Percentiles rank a stretch among this genome's conserved stretches.
Evolutionary conservation across 1,284 basidiomycete species (phyloP).

Genomic region (Takashimella tepidaria): DNA sequence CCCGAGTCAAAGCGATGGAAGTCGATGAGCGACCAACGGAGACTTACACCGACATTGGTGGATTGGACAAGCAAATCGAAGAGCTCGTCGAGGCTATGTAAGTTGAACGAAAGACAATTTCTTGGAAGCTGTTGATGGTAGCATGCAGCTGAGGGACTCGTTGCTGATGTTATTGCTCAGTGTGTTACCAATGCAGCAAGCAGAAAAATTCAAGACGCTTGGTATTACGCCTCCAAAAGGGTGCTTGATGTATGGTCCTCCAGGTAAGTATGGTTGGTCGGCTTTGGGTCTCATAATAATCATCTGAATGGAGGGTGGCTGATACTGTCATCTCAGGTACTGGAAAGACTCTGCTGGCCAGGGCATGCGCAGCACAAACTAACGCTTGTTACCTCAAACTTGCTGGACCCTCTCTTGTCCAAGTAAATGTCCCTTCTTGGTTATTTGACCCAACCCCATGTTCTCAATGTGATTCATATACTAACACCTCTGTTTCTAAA

Average conservation of each 20-base stretch:
- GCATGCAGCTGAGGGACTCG: not conserved
- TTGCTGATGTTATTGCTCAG: slow-evolving; percentile 21
- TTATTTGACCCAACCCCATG: too few species aligned
- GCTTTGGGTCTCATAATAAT: not conserved
- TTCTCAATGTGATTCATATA: too few species aligned
- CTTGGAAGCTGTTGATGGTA: too few species aligned
- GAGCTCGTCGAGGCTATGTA: slow-evolving; percentile 70
- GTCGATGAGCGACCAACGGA: slow-evolving; percentile 77
- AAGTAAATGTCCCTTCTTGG: slow-evolving; percentile 40
- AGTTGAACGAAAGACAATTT: too few species aligned
- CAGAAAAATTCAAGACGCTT: slow-evolving; percentile 72
- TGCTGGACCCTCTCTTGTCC: slow-evolving; percentile 69
- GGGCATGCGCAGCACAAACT: slow-evolving; percentile 75
- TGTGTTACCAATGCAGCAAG: slow-evolving; percentile 73
- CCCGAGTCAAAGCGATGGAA: slow-evolving; percentile 86
- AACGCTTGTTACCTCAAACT: slow-evolving; percentile 75
- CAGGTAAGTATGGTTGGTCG: slow-evolving; percentile 51
- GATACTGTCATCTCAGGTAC: slow-evolving; percentile 55
- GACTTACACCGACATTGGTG: slow-evolving; percentile 73
- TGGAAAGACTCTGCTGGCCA: slow-evolving; percentile 70
- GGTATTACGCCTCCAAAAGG: slow-evolving; percentile 77
- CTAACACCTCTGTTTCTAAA: too few species aligned
- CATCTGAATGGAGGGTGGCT: slow-evolving; percentile 3
- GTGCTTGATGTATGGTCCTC: slow-evolving; percentile 72
- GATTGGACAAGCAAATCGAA: slow-evolving; percentile 75